phyloP scores from a whole-genome alignment of 148 eudicot species.

The Vaccinium darrowii region DNA sequence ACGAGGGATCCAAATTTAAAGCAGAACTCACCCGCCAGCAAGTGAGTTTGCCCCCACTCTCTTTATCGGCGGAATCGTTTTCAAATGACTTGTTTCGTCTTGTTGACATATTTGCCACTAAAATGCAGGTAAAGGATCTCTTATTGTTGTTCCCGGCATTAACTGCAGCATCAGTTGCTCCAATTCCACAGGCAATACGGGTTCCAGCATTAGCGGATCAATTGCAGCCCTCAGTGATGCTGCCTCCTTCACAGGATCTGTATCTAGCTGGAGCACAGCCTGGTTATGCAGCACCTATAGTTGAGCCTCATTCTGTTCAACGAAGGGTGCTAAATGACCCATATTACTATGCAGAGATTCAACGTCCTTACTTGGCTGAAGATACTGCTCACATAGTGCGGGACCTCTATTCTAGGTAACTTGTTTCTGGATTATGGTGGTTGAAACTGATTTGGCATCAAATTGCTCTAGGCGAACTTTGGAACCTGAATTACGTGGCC shows the following conservation, averaged over 20 bases:
- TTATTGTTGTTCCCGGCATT: conserved; percentile 26
- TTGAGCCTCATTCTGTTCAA: conserved; percentile 14
- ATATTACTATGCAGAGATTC: conserved; percentile 1
- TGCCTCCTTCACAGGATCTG: conserved; percentile 11
- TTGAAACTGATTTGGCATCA: not conserved
- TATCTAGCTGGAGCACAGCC: conserved; percentile 15
- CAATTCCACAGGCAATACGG: conserved; percentile 12
- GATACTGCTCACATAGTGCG: not conserved
- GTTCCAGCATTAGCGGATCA: conserved; percentile 9
- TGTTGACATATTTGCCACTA: not conserved
- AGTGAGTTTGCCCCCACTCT: conserved; percentile 28
- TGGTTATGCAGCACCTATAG: conserved; percentile 7
- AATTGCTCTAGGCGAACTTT: not conserved
- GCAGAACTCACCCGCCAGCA: conserved; percentile 50
- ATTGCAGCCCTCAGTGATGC: conserved; percentile 8
- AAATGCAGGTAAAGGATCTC: conserved; percentile 30
- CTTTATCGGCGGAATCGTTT: not conserved
- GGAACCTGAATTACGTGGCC: not conserved
- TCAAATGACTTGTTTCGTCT: not conserved
- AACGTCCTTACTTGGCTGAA: conserved; percentile 1
- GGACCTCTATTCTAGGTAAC: conserved; percentile 15
- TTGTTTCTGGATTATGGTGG: not conserved
- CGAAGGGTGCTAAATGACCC: not conserved
- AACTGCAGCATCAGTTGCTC: conserved; percentile 16
- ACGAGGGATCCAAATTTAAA: conserved; percentile 48